Base-by-base conservation (phyloP, 169 alveolate genomes). In the Miamiensis avidus region DNA sequence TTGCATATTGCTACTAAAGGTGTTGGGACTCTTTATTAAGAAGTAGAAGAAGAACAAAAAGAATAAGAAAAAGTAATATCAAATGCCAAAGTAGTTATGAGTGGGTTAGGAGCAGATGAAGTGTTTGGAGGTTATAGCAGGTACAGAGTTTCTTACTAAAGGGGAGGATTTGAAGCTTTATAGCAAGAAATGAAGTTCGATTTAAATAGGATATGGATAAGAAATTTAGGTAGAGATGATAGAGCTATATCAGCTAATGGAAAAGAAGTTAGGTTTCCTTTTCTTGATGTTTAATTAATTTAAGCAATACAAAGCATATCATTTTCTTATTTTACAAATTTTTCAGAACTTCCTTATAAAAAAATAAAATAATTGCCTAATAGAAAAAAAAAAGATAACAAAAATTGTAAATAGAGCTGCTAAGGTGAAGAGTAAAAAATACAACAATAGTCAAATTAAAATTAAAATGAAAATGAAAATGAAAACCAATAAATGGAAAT, bases 51-150 rank as follows among this genome's bases (percentile, higher is more conserved):
- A 32, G 79, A 78, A 69, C 74, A 92, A 65, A 89, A 49, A 32
- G 84, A 89, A 64, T 75, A 82, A 69, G 75, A 92, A 65, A 88
- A 49, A 32, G 31, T 82, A 26, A 65, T 65, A 29, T 88, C 93
- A 11, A 86, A 88, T 6, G 94, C 95, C 25, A 92, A 94, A 87
- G 96, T 97, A 64, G 76, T 97, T 31, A 77, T 97, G 6, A 93
- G 96, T 83, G 99, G 99, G 6, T 88, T 95, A 85, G 99, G 99
- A 20, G 99, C 99, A 15, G 99, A 97, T 92, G 99, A 97, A 82
- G 93, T 96, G 29, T 94, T 97, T 75, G 98, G 98, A 32, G 99
- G 99, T 6, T 97, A 97, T 89, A 95, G 97, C 25, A 83, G 99
- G 65, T 96, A 96, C 89, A 92, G 88, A 76, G 92, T 95, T 34